phyloP scores from a whole-genome alignment of 768 basidiomycete genomes.

The Thelephora aurantiotincta region DNA sequence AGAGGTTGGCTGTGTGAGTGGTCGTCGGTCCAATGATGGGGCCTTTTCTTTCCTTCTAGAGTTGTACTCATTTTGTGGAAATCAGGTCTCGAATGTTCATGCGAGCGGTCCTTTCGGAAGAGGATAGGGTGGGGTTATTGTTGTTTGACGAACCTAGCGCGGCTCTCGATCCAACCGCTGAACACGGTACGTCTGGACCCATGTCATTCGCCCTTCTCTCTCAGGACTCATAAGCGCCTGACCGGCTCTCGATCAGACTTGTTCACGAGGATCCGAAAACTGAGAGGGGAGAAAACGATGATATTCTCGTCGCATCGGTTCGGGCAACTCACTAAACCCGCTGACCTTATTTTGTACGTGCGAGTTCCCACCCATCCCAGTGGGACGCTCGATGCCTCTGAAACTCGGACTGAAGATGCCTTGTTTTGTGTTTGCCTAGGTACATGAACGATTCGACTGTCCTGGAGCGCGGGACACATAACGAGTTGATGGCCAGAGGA shows the following conservation, averaged over 20 bases:
- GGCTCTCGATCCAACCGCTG: slow-evolving; percentile 45
- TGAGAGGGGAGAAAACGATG: slow-evolving; percentile 73
- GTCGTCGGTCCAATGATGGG: too few relatives aligned
- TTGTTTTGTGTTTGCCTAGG: slow-evolving; percentile 21
- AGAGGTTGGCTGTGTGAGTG: slow-evolving; percentile 57
- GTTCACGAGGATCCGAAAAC: slow-evolving; percentile 49
- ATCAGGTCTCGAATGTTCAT: slow-evolving; percentile 17
- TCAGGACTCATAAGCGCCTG: not conserved
- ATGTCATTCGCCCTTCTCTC: not conserved
- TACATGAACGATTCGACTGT: slow-evolving; percentile 55
- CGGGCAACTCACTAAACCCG: slow-evolving; percentile 57
- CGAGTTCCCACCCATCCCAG: too few relatives aligned
- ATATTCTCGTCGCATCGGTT: slow-evolving; percentile 63
- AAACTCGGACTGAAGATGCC: too few relatives aligned
- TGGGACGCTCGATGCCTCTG: not conserved
- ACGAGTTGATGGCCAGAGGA: slow-evolving; percentile 32
- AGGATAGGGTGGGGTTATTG: slow-evolving; percentile 14
- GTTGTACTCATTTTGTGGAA: too few relatives aligned
- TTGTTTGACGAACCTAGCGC: slow-evolving; percentile 18
- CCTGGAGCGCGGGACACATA: slow-evolving; percentile 55
- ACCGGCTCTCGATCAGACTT: slow-evolving; percentile 26
- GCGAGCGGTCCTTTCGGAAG: slow-evolving; percentile 17
- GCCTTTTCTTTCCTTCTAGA: too few relatives aligned
- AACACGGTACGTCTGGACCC: slow-evolving; percentile 35
- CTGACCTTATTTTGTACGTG: slow-evolving; percentile 49